phyloP scores from a whole-genome alignment of 257 asterid species.

The Solanum rostratum region DNA sequence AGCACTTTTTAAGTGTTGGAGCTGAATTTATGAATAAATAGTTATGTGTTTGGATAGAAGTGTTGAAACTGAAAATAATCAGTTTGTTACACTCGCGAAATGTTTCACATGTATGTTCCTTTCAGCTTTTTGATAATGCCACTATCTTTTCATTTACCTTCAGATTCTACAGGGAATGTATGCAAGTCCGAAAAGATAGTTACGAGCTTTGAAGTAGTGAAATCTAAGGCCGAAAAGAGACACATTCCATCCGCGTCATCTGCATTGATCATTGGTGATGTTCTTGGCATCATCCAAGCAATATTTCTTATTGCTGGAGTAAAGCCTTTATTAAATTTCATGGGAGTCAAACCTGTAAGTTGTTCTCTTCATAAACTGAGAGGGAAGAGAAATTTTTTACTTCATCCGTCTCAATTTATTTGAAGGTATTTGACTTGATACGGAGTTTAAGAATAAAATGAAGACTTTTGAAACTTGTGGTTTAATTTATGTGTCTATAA shows the following conservation, averaged over 20 bases:
- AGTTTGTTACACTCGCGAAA: not conserved
- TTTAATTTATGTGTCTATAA: not conserved
- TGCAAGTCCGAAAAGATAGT: not conserved
- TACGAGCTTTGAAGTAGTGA: conserved; percentile 20
- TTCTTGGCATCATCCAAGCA: conserved; percentile 66
- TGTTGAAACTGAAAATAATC: not conserved
- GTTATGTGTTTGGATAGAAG: not conserved
- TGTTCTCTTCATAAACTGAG: not conserved
- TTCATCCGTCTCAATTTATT: not conserved
- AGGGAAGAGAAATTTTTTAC: not conserved
- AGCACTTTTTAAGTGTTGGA: not conserved
- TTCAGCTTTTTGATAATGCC: not conserved
- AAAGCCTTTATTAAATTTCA: conserved; percentile 50
- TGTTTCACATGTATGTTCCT: not conserved
- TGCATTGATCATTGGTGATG: conserved; percentile 47
- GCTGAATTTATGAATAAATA: not conserved
- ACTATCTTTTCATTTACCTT: not conserved
- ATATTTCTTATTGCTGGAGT: conserved; percentile 40
- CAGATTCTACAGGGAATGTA: conserved; percentile 20
- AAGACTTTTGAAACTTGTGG: not conserved
- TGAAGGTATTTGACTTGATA: not conserved
- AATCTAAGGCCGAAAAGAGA: conserved; percentile 25
- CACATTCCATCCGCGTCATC: conserved; percentile 68
- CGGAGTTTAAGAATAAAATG: not conserved
- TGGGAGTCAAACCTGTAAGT: conserved; percentile 67